Evolutionary conservation across 2,329 filamentous ascomycete species (phyloP), one percentile per base, ranked within the genome.

Genomic region (Aspergillus vadensis): DNA sequence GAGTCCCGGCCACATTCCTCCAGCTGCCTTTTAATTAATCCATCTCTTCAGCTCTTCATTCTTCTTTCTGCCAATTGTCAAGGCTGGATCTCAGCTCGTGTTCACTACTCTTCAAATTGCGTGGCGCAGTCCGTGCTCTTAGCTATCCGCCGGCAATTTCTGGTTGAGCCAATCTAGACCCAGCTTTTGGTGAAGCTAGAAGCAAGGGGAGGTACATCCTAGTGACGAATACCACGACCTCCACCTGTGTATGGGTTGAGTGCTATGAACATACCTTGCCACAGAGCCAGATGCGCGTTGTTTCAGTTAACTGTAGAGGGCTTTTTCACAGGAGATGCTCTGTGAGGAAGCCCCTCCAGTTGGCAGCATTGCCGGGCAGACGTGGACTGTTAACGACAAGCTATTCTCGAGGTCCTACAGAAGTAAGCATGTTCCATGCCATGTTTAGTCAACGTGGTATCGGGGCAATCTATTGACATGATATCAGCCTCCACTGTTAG

Each of bases 401-500:
- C 58, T 69, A 73, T 64, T 64, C 72, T 48, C 65, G 65, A 55
- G 74, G 74, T 6, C 70, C 74, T 25, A 66, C 63, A 27, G 67
- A 70, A 66, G 73, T 76, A 55, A 59, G 67, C 25, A 44, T 4
- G 5, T 23, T 36, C 4, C 21, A 47, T 5, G 14, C 7, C 25
- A 5, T 47, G 17, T 36, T 21, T 3, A n/a, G 14, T 27, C 3
- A 14, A 21, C 14, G 3, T 3, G 23, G 17, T 27, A 43, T 19
- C 15, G 8, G 2, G 14, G 21, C 4, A 30, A 27, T 30, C 1
- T 21, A 17, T 30, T 55, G 32, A 15, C 10, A 2, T 17, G 15
- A 30, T 41, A 54, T 12, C 38, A 81, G 74, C 79, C 80, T 19
- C 78, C 80, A 5, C 73, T 82, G 39, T 69, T 82, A 39, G 79